phyloP scores from a whole-genome alignment of 495 filamentous ascomycete species.

The Pseudotulostoma volvatum region DNA sequence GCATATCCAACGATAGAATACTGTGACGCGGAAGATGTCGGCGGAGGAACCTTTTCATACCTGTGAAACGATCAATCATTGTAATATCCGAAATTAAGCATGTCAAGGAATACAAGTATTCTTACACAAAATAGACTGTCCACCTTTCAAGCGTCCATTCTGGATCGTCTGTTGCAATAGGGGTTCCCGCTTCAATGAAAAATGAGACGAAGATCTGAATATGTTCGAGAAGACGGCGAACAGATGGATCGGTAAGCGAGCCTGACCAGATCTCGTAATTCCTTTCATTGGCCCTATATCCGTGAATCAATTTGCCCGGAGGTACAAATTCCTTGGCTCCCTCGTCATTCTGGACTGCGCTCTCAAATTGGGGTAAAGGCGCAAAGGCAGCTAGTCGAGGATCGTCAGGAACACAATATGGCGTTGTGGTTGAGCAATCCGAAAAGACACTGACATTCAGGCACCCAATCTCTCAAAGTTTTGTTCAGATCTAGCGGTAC shows the following conservation, averaged over 20 bases:
- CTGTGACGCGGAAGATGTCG: conserved; percentile 29
- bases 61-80: conserved; percentile 14
- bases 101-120: background rate
- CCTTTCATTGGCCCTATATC: conserved; percentile 32
- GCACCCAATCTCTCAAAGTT: conserved; percentile 49
- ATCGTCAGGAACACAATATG: background rate
- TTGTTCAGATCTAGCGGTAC: conserved; percentile 49
- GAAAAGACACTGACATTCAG: conserved; percentile 35
- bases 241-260: conserved; percentile 36
- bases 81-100: conserved; percentile 3
- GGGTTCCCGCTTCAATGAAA: conserved; percentile 80
- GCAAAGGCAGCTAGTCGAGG: conserved; percentile 32
- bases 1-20: conserved; percentile 75
- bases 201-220: conserved; percentile 72
- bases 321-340: conserved; percentile 42
- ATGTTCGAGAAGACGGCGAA: conserved; percentile 51
- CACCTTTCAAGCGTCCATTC: conserved; percentile 63
- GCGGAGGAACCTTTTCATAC: conserved; percentile 47
- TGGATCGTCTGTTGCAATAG: conserved; percentile 52
- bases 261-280: conserved; percentile 47
- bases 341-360: conserved; percentile 35
- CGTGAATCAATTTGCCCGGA: conserved; percentile 37
- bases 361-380: conserved; percentile 40
- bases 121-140: conserved; percentile 64
- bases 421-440: conserved; percentile 1